Evolutionary conservation across 31 red algal species (phyloP).

Genomic region (Odonthalia washingtoniensis): DNA sequence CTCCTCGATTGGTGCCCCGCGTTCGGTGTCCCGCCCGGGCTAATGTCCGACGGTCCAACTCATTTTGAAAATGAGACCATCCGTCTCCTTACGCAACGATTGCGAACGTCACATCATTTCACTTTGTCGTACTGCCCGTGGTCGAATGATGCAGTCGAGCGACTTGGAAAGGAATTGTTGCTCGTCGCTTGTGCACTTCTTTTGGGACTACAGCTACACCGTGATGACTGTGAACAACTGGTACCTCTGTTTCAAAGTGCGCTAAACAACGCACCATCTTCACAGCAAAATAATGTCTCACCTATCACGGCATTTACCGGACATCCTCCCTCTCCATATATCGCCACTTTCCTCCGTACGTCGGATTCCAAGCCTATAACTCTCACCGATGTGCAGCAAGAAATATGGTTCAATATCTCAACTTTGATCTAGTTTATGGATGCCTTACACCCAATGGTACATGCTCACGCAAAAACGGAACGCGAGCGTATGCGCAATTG

Average conservation of each 20-base stretch:
- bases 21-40: no score
- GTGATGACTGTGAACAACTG: no score
- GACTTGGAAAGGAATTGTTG: slow-evolving; percentile 42
- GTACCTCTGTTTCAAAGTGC: no score
- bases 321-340: background rate
- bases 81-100: no score
- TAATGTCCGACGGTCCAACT: no score
- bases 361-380: background rate
- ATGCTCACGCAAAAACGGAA: no score
- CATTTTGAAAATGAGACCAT: no score
- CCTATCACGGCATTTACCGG: background rate
- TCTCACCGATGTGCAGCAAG: background rate
- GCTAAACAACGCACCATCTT: background rate
- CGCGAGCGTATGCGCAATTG: no score
- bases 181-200: slow-evolving; percentile 23
- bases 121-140: slow-evolving; percentile 32
- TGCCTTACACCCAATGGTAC: no score
- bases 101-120: slow-evolving; percentile 57
- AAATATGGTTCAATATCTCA: background rate
- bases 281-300: background rate
- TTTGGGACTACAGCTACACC: slow-evolving; percentile 19
- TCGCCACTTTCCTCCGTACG: background rate
- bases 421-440: background rate
- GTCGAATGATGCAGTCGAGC: slow-evolving; percentile 57
- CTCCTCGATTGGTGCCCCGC: no score